Percentiles rank a stretch among this genome's conserved stretches.
phyloP scores from a whole-genome alignment of 129 eudicot genomes.

The Dittrichia graveolens region DNA sequence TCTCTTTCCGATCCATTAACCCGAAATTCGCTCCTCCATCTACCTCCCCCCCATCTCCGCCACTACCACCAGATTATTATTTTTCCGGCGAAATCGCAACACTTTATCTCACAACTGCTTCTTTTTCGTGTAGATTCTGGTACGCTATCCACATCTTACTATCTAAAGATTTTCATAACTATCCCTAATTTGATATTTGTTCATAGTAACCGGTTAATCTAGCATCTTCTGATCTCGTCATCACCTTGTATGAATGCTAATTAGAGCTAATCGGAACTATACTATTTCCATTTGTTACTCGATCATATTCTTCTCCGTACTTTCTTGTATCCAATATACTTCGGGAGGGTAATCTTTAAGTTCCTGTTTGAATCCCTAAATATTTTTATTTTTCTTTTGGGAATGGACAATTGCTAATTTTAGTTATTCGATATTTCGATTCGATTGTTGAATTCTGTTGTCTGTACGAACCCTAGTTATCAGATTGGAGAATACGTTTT shows the following conservation, averaged over 20 bases:
- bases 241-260: slow-evolving; percentile 1
- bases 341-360: neutral
- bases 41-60: neutral
- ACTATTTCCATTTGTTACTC: neutral
- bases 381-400: neutral
- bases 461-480: slow-evolving; percentile 22
- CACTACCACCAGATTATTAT: slow-evolving; percentile 1
- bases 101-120: neutral
- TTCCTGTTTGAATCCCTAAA: slow-evolving; percentile 13
- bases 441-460: neutral
- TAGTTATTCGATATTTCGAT: neutral
- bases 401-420: neutral
- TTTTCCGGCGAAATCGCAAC: slow-evolving; percentile 22
- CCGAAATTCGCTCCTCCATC: slow-evolving; percentile 14
- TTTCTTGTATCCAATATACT: slow-evolving; percentile 11
- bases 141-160: slow-evolving; percentile 17
- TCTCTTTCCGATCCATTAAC: slow-evolving; percentile 3
- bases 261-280: slow-evolving; percentile 3
- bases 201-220: neutral
- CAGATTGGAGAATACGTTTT: slow-evolving; percentile 4
- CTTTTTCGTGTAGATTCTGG: neutral
- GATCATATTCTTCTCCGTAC: neutral
- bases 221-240: neutral
- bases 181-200: neutral
- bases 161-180: neutral